Percentiles rank a stretch among this genome's conserved stretches.
phyloP scores from a whole-genome alignment of 352 stramenopile genomes.

The Pilasporangium apinafurcum region DNA sequence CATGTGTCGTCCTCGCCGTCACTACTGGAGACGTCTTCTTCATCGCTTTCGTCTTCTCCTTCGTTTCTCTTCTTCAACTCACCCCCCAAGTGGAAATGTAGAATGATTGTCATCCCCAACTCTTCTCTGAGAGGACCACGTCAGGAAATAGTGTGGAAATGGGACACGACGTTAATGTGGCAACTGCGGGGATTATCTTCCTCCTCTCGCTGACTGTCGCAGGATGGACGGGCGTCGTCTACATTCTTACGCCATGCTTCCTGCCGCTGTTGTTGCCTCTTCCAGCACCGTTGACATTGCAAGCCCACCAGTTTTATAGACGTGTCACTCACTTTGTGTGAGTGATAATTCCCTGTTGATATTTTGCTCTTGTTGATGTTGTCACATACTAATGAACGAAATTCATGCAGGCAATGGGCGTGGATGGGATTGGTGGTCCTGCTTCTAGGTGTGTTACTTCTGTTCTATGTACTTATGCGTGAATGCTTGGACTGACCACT shows the following conservation, averaged over 20 bases:
- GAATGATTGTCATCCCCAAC: constrained; percentile 9
- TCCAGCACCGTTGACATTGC: constrained; percentile 5
- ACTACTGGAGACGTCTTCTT: constrained; percentile 1
- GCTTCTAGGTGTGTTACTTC: constrained; percentile 31
- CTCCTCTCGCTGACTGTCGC: constrained; percentile 43
- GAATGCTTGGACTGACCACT: not conserved
- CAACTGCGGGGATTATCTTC: constrained; percentile 40
- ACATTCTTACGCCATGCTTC: constrained; percentile 55
- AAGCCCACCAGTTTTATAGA: constrained; percentile 34
- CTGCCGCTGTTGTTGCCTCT: constrained; percentile 27
- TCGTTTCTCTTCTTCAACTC: constrained; percentile 6
- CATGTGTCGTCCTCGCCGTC: constrained; percentile 18
- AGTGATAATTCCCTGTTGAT: no score
- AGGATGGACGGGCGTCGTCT: constrained; percentile 39
- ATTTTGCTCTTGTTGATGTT: no score
- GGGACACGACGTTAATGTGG: constrained; percentile 13
- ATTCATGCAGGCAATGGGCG: constrained; percentile 59
- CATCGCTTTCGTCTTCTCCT: constrained; percentile 1
- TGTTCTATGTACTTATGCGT: not conserved
- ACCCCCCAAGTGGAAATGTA: not conserved
- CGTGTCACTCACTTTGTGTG: constrained; percentile 48
- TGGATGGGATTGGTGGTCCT: constrained; percentile 74
- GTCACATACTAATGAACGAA: no score
- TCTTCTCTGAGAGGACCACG: not conserved
- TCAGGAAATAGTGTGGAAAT: constrained; percentile 9